These are phyloP conservation scores for Cicer pinnatifidum DNA, from an alignment of 306 rosid species.

Conservation along the genomic window DNA sequence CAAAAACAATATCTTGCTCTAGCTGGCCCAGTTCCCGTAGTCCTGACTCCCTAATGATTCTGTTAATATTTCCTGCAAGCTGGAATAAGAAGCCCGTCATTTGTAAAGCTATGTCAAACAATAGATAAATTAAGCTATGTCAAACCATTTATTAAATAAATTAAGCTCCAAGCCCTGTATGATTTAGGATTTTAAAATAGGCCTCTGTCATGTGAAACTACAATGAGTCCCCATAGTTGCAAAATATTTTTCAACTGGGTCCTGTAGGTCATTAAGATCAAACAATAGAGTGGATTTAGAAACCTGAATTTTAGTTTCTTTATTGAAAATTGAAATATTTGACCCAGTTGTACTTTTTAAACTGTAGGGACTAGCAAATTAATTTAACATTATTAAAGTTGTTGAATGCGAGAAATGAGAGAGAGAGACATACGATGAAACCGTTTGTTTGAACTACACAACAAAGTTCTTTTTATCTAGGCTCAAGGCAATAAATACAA, in stretches of 20 bases:
- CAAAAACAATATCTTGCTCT: constrained; percentile 97
- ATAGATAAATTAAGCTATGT: constrained; percentile 5
- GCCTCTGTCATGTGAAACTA: not conserved
- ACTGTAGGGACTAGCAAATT: not conserved
- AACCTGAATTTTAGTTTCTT: not conserved
- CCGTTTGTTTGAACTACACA: too few species aligned
- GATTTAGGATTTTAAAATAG: constrained; percentile 2
- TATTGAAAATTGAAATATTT: not conserved
- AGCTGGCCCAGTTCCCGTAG: constrained; percentile 89
- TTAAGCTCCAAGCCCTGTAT: constrained; percentile 14
- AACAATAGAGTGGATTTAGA: constrained; percentile 20
- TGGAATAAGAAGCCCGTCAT: constrained; percentile 50
- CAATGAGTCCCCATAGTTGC: constrained; percentile 4
- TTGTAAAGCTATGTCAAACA: constrained; percentile 24
- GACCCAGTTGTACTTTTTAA: constrained; percentile 24
- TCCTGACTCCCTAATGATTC: constrained; percentile 68
- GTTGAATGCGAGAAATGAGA: too few species aligned
- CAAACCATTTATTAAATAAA: constrained; percentile 21
- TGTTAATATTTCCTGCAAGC: constrained; percentile 90
- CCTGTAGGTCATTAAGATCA: constrained; percentile 5
- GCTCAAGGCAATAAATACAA: too few species aligned
- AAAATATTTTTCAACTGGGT: not conserved
- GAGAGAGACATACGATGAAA: too few species aligned
- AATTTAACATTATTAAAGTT: constrained; percentile 18
- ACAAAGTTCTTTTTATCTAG: too few species aligned